Evolutionary conservation across 768 basidiomycete species (phyloP), one percentile per base, ranked within the genome.

Genomic region (Mycena rosella): DNA sequence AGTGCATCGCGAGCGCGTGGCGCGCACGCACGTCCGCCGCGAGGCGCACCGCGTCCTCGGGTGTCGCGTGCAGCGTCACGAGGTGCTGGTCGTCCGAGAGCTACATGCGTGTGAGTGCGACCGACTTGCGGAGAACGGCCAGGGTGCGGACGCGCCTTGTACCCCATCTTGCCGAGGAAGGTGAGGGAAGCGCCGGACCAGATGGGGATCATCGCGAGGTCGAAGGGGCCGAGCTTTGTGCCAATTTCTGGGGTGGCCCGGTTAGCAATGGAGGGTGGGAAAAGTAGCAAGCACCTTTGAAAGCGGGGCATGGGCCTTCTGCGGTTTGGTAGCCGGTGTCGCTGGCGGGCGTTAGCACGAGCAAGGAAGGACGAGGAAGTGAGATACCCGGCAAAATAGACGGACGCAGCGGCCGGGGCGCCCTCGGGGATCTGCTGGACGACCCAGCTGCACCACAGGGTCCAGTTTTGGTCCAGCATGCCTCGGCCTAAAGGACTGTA

Each of bases 161-260:
- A 74, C 10, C 83, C 83, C 29, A 80, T 68, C 11, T 78, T 75
- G 9, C 77, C 75, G 47, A 85, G 68, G 57, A 82, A 78, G 5
- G 79, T 78, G 15, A 84, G 74, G 17, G 81, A 74, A 18, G 81
- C 83, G 22, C 83, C 83, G 13, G 82, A 78, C 83, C 83, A 84
- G 32, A 84, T 83, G 17, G 83, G 83, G 1, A 84, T 70, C 73
- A 84, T 79, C 3, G 82, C 78, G 20, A 84, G 65, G 70, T 83
- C 80, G 45, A 84, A 78, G 2, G 83, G 83, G 0, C 81, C 81
- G 34, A 77, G 79, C 61, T 74, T 75, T 9, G 75, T 59, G 2
- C 83, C 83, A 45, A 84, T 81, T 64, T 83, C 82, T 80, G 63
- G 38, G 34, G 7, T 27, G 36, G 2, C 3, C 7, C 2, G n/a